Evolutionary conservation across 202 grass and related monocot species (phyloP), one percentile per base, ranked within the genome.

Genomic region (Carex sylvatica): DNA sequence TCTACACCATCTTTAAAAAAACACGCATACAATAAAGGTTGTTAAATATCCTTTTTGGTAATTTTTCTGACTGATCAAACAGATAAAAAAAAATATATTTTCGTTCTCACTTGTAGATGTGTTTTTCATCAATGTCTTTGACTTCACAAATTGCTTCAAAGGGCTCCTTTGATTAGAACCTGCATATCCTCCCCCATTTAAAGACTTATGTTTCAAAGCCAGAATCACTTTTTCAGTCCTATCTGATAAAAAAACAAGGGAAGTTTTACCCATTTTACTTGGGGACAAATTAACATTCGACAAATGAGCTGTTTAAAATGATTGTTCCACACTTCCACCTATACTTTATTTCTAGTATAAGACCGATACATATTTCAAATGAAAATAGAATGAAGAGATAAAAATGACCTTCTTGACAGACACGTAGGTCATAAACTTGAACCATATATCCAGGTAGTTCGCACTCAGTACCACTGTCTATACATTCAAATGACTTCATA

Each of bases 401-500:
- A 74, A 84, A 87, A 82, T 69, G 79, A 93, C 89, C 94, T 26
- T 83, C 72, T 65, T 42, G 80, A 74, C 73, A 38, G 86, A 71
- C 80, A 61, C 64, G 58, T 60, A 81, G 75, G 9, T 86, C 91
- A 74, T 65, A 77, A 80, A 97, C 84, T 87, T 93, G 87, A 59
- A 94, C 77, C 24, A 94, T 69, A 90, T 94, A 85, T 74, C 85
- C 88, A 65, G 87, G 86, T 28, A 97, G 53, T 44, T 89, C 84
- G n/a, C 70, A 90, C 81, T 87, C 88, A 10, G n/a, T 68, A 35
- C 91, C 84, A 4, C 78, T 86, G 87, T 92, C 77, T 22, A 97
- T 20, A 87, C 61, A 90, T 89, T 94, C 94, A 89, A 54, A 87
- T 83, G 89, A 89, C 13, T 90, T 92, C 31, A 97, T 83, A 64